These are phyloP conservation scores for Fusarium illudens DNA, from an alignment of 2,329 filamentous ascomycete species.

Conservation along the genomic window DNA sequence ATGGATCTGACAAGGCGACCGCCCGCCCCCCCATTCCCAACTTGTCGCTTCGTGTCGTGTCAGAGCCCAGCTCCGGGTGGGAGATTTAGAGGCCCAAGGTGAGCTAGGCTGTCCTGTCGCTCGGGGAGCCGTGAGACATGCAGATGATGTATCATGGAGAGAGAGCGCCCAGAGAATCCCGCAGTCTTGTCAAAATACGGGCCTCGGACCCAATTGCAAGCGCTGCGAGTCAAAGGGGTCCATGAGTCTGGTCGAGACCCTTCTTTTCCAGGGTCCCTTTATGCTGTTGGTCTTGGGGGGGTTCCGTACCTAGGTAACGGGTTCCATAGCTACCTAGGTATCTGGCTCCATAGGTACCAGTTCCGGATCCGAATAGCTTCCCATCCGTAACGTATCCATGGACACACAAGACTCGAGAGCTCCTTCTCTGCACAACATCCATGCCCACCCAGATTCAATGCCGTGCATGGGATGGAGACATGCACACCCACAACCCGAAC, in stretches of 20 bases:
- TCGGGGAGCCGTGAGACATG: slow-evolving; percentile 1
- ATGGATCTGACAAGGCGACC: slow-evolving; percentile 16
- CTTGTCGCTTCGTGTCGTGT: not conserved
- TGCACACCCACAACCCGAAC: not conserved
- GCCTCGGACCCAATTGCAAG: not conserved
- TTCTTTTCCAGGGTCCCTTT: not conserved
- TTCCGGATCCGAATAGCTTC: not conserved
- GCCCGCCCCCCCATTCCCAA: not conserved
- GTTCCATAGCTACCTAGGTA: too few relatives aligned
- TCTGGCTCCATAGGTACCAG: too few relatives aligned
- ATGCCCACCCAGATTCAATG: slow-evolving; percentile 12
- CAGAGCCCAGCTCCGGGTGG: too few relatives aligned
- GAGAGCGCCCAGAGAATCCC: not conserved
- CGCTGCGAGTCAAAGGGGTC: not conserved
- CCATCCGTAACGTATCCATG: not conserved
- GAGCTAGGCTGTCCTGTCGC: not conserved
- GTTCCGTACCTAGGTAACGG: too few relatives aligned
- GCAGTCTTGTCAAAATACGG: not conserved
- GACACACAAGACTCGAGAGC: not conserved
- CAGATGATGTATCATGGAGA: not conserved
- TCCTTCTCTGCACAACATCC: slow-evolving; percentile 9
- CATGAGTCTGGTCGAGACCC: slow-evolving; percentile 3
- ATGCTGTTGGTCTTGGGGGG: not conserved
- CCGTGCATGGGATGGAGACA: slow-evolving; percentile 18
- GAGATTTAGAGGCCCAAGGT: not conserved